phyloP scores from a whole-genome alignment of 768 basidiomycete genomes.

The Rhizopogon rudus region DNA sequence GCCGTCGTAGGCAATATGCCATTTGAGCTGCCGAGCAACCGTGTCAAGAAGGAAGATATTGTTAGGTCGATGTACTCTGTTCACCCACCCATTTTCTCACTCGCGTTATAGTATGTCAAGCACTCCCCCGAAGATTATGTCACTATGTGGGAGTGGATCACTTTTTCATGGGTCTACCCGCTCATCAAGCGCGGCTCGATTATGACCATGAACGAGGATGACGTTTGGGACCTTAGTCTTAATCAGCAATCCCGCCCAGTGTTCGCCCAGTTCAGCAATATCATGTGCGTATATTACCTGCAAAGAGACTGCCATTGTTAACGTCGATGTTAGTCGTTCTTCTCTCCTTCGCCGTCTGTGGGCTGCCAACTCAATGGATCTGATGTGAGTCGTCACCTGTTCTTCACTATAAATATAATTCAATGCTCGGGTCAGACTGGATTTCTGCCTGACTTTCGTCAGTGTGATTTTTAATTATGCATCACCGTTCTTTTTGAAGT shows the following conservation, averaged over 20 bases:
- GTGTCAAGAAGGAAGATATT: constrained; percentile 51
- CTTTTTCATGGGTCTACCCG: constrained; percentile 69
- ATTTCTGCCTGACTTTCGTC: constrained; percentile 61
- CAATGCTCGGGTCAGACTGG: constrained; percentile 36
- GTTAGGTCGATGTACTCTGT: constrained; percentile 35
- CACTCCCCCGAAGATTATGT: constrained; percentile 69
- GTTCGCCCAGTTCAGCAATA: constrained; percentile 41
- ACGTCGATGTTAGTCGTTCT: constrained; percentile 10
- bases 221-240: constrained; percentile 70
- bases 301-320: not conserved
- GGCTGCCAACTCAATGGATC: constrained; percentile 41
- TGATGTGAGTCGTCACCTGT: constrained; percentile 23
- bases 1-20: constrained; percentile 57
- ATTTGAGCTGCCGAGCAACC: constrained; percentile 52
- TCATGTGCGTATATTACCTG: constrained; percentile 12
- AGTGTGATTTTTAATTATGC: constrained; percentile 76
- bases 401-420: not conserved
- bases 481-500: constrained; percentile 84
- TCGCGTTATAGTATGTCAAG: constrained; percentile 18
- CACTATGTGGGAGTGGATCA: constrained; percentile 63
- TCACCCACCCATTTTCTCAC: not conserved
- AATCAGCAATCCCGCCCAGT: constrained; percentile 62
- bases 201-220: constrained; percentile 60
- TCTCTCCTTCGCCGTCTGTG: constrained; percentile 39
- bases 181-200: constrained; percentile 46